Evolutionary conservation across 352 stramenopile genomes (phyloP).

Genomic region (Pythium aristosporum): DNA sequence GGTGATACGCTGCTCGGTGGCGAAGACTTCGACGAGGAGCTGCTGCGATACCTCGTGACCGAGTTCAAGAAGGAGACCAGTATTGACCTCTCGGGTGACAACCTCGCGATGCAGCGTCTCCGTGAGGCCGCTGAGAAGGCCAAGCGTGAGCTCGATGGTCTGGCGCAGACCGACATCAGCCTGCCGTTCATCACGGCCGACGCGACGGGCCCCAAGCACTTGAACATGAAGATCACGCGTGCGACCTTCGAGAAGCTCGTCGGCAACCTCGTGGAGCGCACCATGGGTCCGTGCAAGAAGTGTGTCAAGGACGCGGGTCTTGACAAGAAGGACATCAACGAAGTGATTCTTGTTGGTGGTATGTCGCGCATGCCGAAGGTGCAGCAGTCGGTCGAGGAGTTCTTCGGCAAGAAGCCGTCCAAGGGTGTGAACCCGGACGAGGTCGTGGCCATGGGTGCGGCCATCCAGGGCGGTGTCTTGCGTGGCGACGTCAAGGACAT

Average conservation of each 20-base stretch:
- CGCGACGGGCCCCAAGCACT: slow-evolving; percentile 96
- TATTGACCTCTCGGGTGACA: slow-evolving; percentile 89
- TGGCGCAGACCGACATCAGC: slow-evolving; percentile 95
- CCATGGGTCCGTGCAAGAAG: slow-evolving; percentile 94
- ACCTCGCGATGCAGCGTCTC: slow-evolving; percentile 89
- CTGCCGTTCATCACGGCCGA: slow-evolving; percentile 92
- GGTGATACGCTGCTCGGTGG: slow-evolving; percentile 93
- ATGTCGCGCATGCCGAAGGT: slow-evolving; percentile 53
- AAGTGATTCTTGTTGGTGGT: slow-evolving; percentile 82
- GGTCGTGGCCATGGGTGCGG: slow-evolving; percentile 79
- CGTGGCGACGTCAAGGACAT: slow-evolving; percentile 81
- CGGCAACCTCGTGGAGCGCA: slow-evolving; percentile 84
- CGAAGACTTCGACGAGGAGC: slow-evolving; percentile 94
- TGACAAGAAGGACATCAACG: slow-evolving; percentile 77
- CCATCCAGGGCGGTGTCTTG: slow-evolving; percentile 43
- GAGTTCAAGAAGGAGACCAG: slow-evolving; percentile 92
- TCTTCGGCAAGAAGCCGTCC: slow-evolving; percentile 63
- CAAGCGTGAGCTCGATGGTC: slow-evolving; percentile 91
- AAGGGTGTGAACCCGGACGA: slow-evolving; percentile 84
- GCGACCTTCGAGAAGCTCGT: slow-evolving; percentile 90
- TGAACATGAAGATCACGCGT: slow-evolving; percentile 95
- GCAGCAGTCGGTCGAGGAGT: slow-evolving; percentile 50
- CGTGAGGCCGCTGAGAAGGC: slow-evolving; percentile 92
- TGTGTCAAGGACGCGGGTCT: slow-evolving; percentile 90
- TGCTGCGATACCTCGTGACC: slow-evolving; percentile 91